Conservation (phyloP, 129 eudicot genomes). For the Pulicaria dysenterica region DNA sequence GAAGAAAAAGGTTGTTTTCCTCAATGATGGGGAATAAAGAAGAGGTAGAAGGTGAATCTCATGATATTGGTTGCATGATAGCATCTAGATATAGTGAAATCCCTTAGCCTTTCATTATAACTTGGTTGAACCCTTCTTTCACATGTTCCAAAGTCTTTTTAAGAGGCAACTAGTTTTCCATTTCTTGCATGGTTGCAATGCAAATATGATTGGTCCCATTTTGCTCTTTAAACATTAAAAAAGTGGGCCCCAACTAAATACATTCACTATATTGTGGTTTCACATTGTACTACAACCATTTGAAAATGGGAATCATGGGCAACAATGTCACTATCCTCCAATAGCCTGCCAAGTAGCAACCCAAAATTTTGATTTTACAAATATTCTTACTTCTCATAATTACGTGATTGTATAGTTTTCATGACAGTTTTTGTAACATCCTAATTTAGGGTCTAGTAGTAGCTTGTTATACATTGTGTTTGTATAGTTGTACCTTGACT, state of each 20-base stretch:
- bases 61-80: constrained; percentile 28
- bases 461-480: no score
- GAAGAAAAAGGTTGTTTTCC: constrained; percentile 21
- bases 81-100: constrained; percentile 39
- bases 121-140: constrained; percentile 37
- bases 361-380: background rate
- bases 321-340: constrained; percentile 23
- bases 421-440: no score
- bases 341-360: background rate
- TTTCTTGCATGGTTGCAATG: constrained; percentile 31
- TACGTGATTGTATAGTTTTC: no score
- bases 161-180: constrained; percentile 30
- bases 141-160: constrained; percentile 40
- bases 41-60: constrained; percentile 46
- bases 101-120: constrained; percentile 36
- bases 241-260: constrained; percentile 13
- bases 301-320: constrained; percentile 10
- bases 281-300: constrained; percentile 8
- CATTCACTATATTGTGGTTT: constrained; percentile 17
- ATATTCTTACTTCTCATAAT: no score
- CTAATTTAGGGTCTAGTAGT: no score
- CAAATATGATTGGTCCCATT: constrained; percentile 33
- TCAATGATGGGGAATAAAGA: constrained; percentile 43
- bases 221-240: constrained; percentile 10
- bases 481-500: no score